Conservation (phyloP, 2,329 filamentous ascomycete species). For the Cercospora zeae-maydis region DNA sequence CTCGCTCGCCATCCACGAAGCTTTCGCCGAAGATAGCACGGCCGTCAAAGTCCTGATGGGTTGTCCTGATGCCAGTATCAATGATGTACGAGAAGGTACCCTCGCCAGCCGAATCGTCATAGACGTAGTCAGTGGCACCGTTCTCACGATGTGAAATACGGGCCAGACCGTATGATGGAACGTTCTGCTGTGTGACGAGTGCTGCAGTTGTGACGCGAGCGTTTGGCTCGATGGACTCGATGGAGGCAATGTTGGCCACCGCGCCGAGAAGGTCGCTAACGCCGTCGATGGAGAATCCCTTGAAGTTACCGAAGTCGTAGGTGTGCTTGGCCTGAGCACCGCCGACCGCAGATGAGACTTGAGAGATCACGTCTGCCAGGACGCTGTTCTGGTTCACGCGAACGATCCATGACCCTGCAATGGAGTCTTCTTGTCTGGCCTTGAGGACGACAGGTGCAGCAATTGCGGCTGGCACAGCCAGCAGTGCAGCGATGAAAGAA, state of each 20-base stretch:
- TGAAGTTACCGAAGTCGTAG: conserved; percentile 40
- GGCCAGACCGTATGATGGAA: conserved; percentile 42
- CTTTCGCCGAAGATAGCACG: conserved; percentile 27
- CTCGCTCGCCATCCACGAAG: conserved; percentile 24
- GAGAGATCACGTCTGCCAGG: conserved; percentile 19
- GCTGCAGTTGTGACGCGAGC: conserved; percentile 37
- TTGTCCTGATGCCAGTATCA: conserved; percentile 26
- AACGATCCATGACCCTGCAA: conserved; percentile 27
- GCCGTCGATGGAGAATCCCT: conserved; percentile 40
- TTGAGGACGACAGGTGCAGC: conserved; percentile 24
- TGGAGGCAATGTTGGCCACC: conserved; percentile 31
- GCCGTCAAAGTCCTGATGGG: conserved; percentile 30
- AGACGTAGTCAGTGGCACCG: conserved; percentile 38
- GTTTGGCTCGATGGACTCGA: conserved; percentile 42
- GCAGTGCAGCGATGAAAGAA: conserved; percentile 23
- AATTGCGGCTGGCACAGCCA: conserved; percentile 24
- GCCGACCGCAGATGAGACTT: conserved; percentile 19
- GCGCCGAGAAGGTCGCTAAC: conserved; percentile 32
- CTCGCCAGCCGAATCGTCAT: conserved; percentile 39
- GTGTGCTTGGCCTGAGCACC: conserved; percentile 30
- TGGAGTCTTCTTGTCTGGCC: conserved; percentile 18
- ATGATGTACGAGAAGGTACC: conserved; percentile 29
- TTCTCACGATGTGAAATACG: conserved; percentile 39
- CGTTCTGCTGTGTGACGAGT: conserved; percentile 38
- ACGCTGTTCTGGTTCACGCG: conserved; percentile 20